Conservation (phyloP, 1,284 basidiomycete species). For the Sphagnurus paluster region DNA sequence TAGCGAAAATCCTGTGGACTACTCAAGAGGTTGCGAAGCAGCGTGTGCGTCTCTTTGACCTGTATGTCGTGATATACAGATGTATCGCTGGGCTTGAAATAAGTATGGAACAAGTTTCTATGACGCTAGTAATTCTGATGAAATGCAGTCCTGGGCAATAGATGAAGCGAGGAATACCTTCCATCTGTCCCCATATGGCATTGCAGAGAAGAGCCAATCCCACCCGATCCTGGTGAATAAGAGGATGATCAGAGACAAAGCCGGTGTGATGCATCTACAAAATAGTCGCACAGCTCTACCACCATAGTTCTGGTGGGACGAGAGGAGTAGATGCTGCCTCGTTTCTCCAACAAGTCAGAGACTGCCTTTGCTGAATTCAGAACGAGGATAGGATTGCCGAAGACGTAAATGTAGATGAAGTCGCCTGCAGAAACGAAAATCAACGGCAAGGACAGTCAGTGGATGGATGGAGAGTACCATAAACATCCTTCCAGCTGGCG, state of each 20-base stretch:
- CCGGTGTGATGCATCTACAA: not conserved
- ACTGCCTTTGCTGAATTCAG: slow-evolving; percentile 44
- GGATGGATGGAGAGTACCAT: slow-evolving; percentile 31
- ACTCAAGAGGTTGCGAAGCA: slow-evolving; percentile 35
- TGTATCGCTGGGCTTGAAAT: slow-evolving; percentile 36
- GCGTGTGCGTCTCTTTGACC: slow-evolving; percentile 36
- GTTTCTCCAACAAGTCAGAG: slow-evolving; percentile 45
- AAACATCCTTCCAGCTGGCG: slow-evolving; percentile 43
- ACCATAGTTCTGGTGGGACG: slow-evolving; percentile 45
- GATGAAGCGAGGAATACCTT: slow-evolving; percentile 21
- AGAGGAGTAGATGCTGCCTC: slow-evolving; percentile 46
- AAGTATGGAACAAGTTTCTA: slow-evolving; percentile 43
- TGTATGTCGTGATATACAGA: slow-evolving; percentile 36
- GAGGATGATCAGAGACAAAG: slow-evolving; percentile 1
- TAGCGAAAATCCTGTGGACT: slow-evolving; percentile 35
- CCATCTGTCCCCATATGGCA: slow-evolving; percentile 43
- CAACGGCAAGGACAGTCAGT: not conserved
- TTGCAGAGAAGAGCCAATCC: slow-evolving; percentile 48
- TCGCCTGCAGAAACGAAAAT: slow-evolving; percentile 36
- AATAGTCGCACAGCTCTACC: slow-evolving; percentile 38
- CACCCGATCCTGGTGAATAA: slow-evolving; percentile 42
- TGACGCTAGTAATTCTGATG: slow-evolving; percentile 28
- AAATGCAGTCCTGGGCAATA: not conserved
- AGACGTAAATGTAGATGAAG: slow-evolving; percentile 44
- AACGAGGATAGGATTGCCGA: slow-evolving; percentile 48